phyloP scores from a whole-genome alignment of 306 rosid genomes.

The Senna siamea region DNA sequence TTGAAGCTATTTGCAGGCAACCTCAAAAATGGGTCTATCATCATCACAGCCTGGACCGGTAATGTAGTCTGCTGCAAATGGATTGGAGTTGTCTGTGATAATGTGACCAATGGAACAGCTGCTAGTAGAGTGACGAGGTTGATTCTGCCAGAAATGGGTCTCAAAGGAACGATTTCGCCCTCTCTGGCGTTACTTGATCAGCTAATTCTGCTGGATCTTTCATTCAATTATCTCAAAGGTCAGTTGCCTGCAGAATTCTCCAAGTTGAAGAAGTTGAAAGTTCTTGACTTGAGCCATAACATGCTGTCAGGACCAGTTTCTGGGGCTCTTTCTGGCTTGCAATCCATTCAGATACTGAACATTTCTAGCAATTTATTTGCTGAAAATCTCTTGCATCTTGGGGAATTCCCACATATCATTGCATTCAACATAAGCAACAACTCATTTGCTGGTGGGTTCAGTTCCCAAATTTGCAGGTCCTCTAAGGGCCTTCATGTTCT shows the following conservation, averaged over 20 bases:
- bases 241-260: constrained; percentile 62
- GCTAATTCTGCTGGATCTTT: constrained; percentile 63
- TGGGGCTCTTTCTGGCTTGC: constrained; percentile 54
- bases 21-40: constrained; percentile 51
- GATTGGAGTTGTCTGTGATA: constrained; percentile 71
- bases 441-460: constrained; percentile 63
- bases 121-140: constrained; percentile 61
- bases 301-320: constrained; percentile 58
- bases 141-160: constrained; percentile 59
- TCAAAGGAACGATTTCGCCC: constrained; percentile 61
- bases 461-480: constrained; percentile 57
- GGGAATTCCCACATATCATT: constrained; percentile 55
- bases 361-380: constrained; percentile 67
- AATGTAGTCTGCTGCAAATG: constrained; percentile 65
- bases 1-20: constrained; percentile 66
- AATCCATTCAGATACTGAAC: constrained; percentile 59
- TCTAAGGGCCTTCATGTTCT: constrained; percentile 58
- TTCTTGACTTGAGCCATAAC: constrained; percentile 76
- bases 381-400: constrained; percentile 45
- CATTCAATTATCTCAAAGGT: constrained; percentile 65
- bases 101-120: constrained; percentile 41
- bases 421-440: constrained; percentile 75
- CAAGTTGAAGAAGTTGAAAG: constrained; percentile 55
- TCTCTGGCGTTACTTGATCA: constrained; percentile 60
- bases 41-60: constrained; percentile 53